These are phyloP conservation scores for Trichoderma koningii DNA, from an alignment of 2,329 filamentous ascomycete species.

Conservation along the genomic window DNA sequence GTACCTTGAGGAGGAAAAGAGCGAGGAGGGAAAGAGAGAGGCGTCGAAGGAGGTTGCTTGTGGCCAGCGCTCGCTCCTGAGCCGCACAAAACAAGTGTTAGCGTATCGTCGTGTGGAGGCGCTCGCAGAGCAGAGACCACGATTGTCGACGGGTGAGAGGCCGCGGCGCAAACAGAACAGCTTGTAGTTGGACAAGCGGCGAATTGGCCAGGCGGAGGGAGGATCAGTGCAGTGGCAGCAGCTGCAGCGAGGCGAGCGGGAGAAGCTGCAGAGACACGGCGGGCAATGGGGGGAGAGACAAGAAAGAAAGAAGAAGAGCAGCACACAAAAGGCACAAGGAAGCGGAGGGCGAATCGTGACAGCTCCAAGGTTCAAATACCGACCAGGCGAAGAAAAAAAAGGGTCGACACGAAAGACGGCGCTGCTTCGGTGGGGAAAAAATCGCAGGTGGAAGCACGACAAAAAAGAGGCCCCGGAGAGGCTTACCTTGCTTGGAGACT, in stretches of 20 bases:
- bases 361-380: slow-evolving; percentile 8
- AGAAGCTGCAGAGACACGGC: slow-evolving; percentile 3
- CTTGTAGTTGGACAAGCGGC: slow-evolving; percentile 24
- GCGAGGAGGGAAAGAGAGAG: slow-evolving; percentile 20
- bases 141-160: slow-evolving; percentile 5
- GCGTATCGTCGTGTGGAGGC: slow-evolving; percentile 24
- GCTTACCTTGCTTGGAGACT: slow-evolving; percentile 35
- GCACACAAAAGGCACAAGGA: neutral
- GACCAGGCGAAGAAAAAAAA: slow-evolving; percentile 25
- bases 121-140: slow-evolving; percentile 25
- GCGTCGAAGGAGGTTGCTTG: slow-evolving; percentile 24
- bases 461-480: slow-evolving; percentile 28
- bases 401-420: slow-evolving; percentile 6
- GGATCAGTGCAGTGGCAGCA: slow-evolving; percentile 13
- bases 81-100: slow-evolving; percentile 26
- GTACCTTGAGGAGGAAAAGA: neutral
- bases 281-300: neutral
- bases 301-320: slow-evolving; percentile 8
- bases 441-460: slow-evolving; percentile 8
- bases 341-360: slow-evolving; percentile 8
- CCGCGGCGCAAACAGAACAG: slow-evolving; percentile 11
- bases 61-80: slow-evolving; percentile 29
- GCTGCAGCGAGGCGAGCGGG: neutral
- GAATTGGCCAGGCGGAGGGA: slow-evolving; percentile 24
- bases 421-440: slow-evolving; percentile 24